Conservation (phyloP, 176 grass and related monocot genomes). For the Pontederia paniculata region DNA sequence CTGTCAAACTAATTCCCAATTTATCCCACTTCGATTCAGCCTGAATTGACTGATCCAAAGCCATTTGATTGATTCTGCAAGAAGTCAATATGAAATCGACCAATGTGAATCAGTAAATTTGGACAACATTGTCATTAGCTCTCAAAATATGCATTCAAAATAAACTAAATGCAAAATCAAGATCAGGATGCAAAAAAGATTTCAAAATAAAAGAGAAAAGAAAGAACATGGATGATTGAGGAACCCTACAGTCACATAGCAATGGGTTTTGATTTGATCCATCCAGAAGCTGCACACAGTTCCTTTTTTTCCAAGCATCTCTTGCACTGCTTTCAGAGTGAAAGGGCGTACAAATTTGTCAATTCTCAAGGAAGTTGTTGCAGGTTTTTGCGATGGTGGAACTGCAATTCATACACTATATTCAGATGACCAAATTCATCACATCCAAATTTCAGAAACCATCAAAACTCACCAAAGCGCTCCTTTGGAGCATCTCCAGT, state of each 20-base stretch:
- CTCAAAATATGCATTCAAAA: too few relatives aligned
- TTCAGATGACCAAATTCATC: slow-evolving; percentile 14
- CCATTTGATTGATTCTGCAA: too few relatives aligned
- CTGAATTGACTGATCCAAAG: too few relatives aligned
- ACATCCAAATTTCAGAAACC: too few relatives aligned
- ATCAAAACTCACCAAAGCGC: slow-evolving; percentile 43
- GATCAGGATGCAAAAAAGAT: background rate
- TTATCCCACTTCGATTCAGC: too few relatives aligned
- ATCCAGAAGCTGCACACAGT: slow-evolving; percentile 86
- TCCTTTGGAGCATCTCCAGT: slow-evolving; percentile 67
- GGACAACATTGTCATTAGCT: too few relatives aligned
- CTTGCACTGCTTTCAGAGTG: slow-evolving; percentile 95
- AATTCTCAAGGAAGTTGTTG: slow-evolving; percentile 85
- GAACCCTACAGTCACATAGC: slow-evolving; percentile 87
- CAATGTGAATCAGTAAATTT: too few relatives aligned
- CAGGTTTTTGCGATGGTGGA: slow-evolving; percentile 51
- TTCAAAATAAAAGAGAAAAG: background rate
- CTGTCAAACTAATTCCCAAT: too few relatives aligned
- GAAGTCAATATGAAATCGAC: too few relatives aligned
- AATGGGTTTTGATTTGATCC: slow-evolving; percentile 99
- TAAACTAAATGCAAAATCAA: too few relatives aligned
- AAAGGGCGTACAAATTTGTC: slow-evolving; percentile 90
- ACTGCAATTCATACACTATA: slow-evolving; percentile 39
- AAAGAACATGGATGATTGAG: background rate
- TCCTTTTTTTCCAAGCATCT: slow-evolving; percentile 89